Base-by-base conservation (phyloP, 352 stramenopile species). In the Phytophthora ramorum region DNA sequence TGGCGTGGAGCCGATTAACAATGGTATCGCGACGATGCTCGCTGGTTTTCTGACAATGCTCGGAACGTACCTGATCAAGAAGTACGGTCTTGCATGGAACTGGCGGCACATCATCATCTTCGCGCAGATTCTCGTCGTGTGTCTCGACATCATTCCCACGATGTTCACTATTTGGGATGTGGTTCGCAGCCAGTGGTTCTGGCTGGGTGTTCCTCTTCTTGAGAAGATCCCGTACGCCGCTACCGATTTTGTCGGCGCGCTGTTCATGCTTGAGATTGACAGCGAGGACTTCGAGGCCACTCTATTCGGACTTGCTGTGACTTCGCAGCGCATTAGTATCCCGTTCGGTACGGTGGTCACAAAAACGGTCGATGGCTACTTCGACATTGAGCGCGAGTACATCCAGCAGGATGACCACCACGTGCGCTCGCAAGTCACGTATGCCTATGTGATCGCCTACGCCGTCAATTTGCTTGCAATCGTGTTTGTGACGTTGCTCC, bases 141-240 rank as follows among this genome's bases (percentile, higher is more conserved):
- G 62, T 7, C 59, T 85, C 26, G 82, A 89, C 28, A 54, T 73
- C 1, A 54, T 83, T 4, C 76, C 79, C 14, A 88, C 78, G 16
- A 79, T 89, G 46, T 60, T 85, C 54, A 91, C 82, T 30, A 86
- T 89, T 58, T 91, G 82, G 82, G 57, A 91, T 53, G 80, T 91
- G 0, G 62, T 83, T n/a, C 78, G 81, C 37, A 87, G 75, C 50
- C 82, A 91, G 50, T 91, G 79, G 78, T 82, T 91, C 58, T 91
- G 71, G 78, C 63, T 88, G 16, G 81, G 81, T 28, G 75, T 87
- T 30, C 77, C 81, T 14, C 59, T 91, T 19, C 67, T 87, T 22
- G 76, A 91, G 62, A 71, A 79, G 16, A 60, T 91, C 19, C 80
- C 79, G 41, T 69, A 65, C 52, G 68, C 66, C 30, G 66, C 75